phyloP scores from a whole-genome alignment of 1,284 basidiomycete species.

The Xerocomus nothofagi region DNA sequence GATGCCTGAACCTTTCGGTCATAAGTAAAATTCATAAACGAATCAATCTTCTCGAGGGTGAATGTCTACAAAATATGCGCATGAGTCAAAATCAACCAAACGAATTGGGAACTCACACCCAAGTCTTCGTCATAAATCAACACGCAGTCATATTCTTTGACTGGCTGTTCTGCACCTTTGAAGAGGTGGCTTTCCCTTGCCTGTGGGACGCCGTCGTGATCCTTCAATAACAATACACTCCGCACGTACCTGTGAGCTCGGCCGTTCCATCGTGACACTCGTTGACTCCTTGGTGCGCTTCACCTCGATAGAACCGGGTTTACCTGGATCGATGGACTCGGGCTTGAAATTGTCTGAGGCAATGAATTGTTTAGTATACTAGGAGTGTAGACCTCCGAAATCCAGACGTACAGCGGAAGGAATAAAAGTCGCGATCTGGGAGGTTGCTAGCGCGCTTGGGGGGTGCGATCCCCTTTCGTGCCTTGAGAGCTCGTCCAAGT shows the following conservation, averaged over 20 bases:
- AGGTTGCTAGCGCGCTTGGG: constrained; percentile 43
- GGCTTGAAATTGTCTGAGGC: constrained; percentile 71
- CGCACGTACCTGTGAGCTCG: constrained; percentile 54
- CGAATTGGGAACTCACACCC: constrained; percentile 45
- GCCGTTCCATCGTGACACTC: constrained; percentile 59
- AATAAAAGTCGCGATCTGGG: constrained; percentile 66
- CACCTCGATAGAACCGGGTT: constrained; percentile 62
- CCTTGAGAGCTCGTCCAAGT: constrained; percentile 56
- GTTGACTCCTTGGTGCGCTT: constrained; percentile 50
- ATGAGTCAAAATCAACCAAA: constrained; percentile 4
- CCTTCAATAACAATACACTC: not conserved
- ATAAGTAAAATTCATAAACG: constrained; percentile 53
- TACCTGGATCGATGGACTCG: constrained; percentile 60
- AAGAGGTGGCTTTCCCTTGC: constrained; percentile 59
- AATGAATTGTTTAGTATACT: constrained; percentile 1
- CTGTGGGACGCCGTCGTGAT: constrained; percentile 31
- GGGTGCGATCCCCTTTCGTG: constrained; percentile 50
- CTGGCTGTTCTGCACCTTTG: constrained; percentile 51
- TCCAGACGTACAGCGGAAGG: constrained; percentile 61
- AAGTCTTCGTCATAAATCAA: constrained; percentile 73
- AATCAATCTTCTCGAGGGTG: constrained; percentile 74
- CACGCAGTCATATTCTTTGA: constrained; percentile 71
- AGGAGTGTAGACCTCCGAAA: constrained; percentile 7
- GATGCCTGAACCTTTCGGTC: constrained; percentile 43
- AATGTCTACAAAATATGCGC: constrained; percentile 48